Evolutionary conservation across 2,329 filamentous ascomycete species (phyloP).

Genomic region (Claviceps spartinae): DNA sequence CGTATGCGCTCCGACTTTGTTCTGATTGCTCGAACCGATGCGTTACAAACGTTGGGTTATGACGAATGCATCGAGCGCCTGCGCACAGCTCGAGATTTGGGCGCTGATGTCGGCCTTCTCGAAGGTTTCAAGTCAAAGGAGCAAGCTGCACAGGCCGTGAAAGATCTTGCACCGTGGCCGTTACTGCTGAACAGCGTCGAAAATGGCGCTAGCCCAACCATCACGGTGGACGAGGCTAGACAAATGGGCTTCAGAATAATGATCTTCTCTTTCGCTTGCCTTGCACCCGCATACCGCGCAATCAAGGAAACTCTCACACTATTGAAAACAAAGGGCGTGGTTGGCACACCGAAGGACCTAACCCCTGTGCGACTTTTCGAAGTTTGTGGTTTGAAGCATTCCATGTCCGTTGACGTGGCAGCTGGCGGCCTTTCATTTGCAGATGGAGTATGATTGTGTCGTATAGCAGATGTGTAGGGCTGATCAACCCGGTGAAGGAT

Average conservation of each 20-base stretch:
- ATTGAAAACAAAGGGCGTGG: conserved; percentile 25
- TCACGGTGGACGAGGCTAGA: conserved; percentile 37
- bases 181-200: conserved; percentile 45
- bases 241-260: conserved; percentile 45
- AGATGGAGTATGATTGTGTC: conserved; percentile 2
- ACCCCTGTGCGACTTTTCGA: conserved; percentile 36
- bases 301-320: conserved; percentile 25
- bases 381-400: conserved; percentile 36
- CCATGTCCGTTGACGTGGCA: conserved; percentile 32
- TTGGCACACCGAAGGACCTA: conserved; percentile 27
- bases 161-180: conserved; percentile 33
- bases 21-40: conserved; percentile 51
- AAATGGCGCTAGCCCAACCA: conserved; percentile 40
- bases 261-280: conserved; percentile 28
- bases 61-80: conserved; percentile 41
- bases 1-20: conserved; percentile 42
- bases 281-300: conserved; percentile 33
- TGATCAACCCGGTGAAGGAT: not conserved
- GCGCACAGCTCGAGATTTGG: conserved; percentile 34
- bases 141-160: conserved; percentile 32
- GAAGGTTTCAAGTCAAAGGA: conserved; percentile 42
- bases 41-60: conserved; percentile 42
- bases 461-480: not conserved
- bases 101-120: conserved; percentile 46
- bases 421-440: conserved; percentile 9